phyloP scores from a whole-genome alignment of 371 early-diverging fungal species.

The Agmasoma carcini region DNA sequence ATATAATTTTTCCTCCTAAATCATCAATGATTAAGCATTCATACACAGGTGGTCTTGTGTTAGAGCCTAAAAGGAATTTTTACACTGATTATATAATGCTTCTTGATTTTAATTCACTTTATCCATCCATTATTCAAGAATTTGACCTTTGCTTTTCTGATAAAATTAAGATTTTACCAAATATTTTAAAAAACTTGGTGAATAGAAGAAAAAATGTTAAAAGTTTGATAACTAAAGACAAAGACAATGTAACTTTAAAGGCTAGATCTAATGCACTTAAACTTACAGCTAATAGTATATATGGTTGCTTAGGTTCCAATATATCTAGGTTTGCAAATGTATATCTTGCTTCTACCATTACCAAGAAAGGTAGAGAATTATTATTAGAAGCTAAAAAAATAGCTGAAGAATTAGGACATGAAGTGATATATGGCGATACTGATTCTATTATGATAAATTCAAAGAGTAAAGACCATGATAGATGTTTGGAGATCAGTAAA shows the following conservation, averaged over 20 bases:
- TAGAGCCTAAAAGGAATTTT: constrained; percentile 87
- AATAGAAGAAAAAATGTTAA: constrained; percentile 77
- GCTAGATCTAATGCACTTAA: constrained; percentile 91
- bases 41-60: constrained; percentile 88
- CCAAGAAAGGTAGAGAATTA: constrained; percentile 86
- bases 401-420: constrained; percentile 55
- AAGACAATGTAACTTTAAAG: constrained; percentile 59
- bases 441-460: constrained; percentile 99
- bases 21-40: constrained; percentile 64
- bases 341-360: constrained; percentile 87
- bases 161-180: constrained; percentile 60
- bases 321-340: constrained; percentile 91
- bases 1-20: constrained; percentile 53
- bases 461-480: constrained; percentile 51
- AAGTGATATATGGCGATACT: constrained; percentile 97
- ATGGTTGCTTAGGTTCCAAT: constrained; percentile 91
- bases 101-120: constrained; percentile 96
- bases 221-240: constrained; percentile 61
- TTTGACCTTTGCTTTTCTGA: constrained; percentile 93
- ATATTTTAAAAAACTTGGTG: constrained; percentile 70
- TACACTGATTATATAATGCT: constrained; percentile 84
- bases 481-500: constrained; percentile 66
- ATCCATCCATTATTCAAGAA: constrained; percentile 98
- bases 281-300: constrained; percentile 95
- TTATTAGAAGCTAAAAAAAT: constrained; percentile 76